Evolutionary conservation across 768 basidiomycete genomes (phyloP).

Genomic region (Mycena crocata): DNA sequence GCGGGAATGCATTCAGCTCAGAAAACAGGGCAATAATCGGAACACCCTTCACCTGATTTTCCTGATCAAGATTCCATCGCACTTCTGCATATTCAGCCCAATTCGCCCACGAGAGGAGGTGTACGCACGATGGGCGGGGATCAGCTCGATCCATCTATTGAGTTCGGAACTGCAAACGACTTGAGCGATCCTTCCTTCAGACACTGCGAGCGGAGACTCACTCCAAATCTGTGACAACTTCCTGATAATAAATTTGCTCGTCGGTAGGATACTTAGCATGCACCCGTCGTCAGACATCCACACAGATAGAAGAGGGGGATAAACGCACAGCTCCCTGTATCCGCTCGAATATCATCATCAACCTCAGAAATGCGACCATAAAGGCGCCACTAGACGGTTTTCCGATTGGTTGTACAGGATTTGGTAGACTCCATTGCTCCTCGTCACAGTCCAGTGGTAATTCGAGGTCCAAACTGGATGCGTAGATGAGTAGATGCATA

Average conservation of each 20-base stretch:
- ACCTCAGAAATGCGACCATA: neutral
- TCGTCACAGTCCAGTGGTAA: neutral
- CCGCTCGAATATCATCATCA: conserved; percentile 7
- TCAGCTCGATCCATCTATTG: conserved; percentile 56
- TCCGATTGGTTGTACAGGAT: neutral
- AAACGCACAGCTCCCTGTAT: neutral
- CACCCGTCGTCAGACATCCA: neutral
- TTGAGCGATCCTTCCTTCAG: neutral
- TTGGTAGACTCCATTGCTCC: neutral
- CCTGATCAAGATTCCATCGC: no score
- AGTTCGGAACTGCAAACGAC: conserved; percentile 50
- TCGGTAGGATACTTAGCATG: neutral
- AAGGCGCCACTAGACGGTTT: neutral
- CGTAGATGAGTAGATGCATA: neutral
- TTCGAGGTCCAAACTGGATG: conserved; percentile 6
- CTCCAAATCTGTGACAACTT: conserved; percentile 3
- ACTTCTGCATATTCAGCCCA: conserved; percentile 36
- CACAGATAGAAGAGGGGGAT: neutral
- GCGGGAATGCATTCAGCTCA: neutral
- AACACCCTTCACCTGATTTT: conserved; percentile 25
- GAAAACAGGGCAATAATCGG: conserved; percentile 29
- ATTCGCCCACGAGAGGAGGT: no score
- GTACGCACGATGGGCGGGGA: conserved; percentile 49
- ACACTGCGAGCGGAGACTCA: neutral
- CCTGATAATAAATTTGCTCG: neutral